phyloP scores from a whole-genome alignment of 441 rosid genomes.

The Eutrema salsugineum region DNA sequence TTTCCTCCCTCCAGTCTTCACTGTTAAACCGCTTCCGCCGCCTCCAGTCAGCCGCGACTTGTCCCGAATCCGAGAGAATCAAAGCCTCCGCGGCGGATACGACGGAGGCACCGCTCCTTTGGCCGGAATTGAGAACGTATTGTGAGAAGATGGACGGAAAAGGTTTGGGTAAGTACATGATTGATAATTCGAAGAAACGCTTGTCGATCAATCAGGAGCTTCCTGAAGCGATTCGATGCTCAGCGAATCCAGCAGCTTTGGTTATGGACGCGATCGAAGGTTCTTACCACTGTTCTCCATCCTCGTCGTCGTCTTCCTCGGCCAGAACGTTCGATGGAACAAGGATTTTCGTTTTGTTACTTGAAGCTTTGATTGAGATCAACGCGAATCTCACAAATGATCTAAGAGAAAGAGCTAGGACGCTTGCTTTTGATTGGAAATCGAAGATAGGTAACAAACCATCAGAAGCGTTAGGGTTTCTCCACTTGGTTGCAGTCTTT shows the following conservation, averaged over 20 bases:
- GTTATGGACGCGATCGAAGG: constrained; percentile 70
- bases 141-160: constrained; percentile 66
- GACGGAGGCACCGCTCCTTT: constrained; percentile 16
- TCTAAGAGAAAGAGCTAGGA: constrained; percentile 54
- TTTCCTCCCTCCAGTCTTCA: constrained; percentile 40
- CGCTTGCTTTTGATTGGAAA: constrained; percentile 67
- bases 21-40: constrained; percentile 41
- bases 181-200: constrained; percentile 34
- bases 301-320: constrained; percentile 24
- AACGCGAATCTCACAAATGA: constrained; percentile 35
- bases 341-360: constrained; percentile 47
- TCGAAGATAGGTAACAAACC: constrained; percentile 32
- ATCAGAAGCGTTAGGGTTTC: constrained; percentile 51
- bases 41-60: constrained; percentile 36
- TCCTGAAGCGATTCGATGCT: constrained; percentile 33
- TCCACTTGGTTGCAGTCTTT: constrained; percentile 56
- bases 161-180: constrained; percentile 52
- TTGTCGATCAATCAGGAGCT: constrained; percentile 42
- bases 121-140: constrained; percentile 42
- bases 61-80: background rate
- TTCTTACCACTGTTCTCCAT: constrained; percentile 22
- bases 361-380: constrained; percentile 49
- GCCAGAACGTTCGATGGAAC: constrained; percentile 29
- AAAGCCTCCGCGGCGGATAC: background rate
- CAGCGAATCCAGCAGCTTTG: constrained; percentile 45